phyloP scores from a whole-genome alignment of 495 filamentous ascomycete species.

The Halenospora varia region DNA sequence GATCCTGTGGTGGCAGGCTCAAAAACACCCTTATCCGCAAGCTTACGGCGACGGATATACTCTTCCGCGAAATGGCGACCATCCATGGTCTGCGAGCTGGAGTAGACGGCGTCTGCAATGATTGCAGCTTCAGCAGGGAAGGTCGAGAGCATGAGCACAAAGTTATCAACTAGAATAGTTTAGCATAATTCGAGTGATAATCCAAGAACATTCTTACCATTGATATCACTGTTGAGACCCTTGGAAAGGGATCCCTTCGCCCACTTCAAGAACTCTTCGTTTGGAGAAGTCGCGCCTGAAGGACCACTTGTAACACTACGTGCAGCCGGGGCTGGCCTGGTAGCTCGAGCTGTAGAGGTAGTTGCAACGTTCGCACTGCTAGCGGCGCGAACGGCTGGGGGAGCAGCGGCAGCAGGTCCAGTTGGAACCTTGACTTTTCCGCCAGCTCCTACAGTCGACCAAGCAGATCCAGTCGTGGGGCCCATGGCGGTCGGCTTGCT shows the following conservation, averaged over 20 bases:
- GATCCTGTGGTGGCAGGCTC: slow-evolving; percentile 51
- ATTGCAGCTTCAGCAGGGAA: slow-evolving; percentile 75
- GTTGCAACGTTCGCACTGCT: slow-evolving; percentile 43
- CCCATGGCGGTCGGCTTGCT: slow-evolving; percentile 56
- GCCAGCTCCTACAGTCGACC: slow-evolving; percentile 94
- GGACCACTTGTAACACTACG: slow-evolving; percentile 23
- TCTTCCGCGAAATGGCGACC: slow-evolving; percentile 91
- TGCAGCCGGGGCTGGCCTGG: slow-evolving; percentile 14
- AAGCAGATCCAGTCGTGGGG: slow-evolving; percentile 54
- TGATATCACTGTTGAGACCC: slow-evolving; percentile 56
- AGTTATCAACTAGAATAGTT: slow-evolving; percentile 65
- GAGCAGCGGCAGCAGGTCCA: slow-evolving; percentile 40
- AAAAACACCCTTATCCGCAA: slow-evolving; percentile 84
- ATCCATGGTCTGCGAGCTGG: slow-evolving; percentile 79
- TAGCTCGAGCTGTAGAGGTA: slow-evolving; percentile 27
- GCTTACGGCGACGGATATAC: slow-evolving; percentile 85
- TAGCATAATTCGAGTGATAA: slow-evolving; percentile 14
- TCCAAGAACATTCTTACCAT: slow-evolving; percentile 33
- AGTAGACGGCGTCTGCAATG: slow-evolving; percentile 86
- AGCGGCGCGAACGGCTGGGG: slow-evolving; percentile 50
- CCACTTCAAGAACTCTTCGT: slow-evolving; percentile 95
- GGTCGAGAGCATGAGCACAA: slow-evolving; percentile 66
- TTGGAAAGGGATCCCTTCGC: slow-evolving; percentile 64
- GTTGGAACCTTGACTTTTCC: slow-evolving; percentile 81
- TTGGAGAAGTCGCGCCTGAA: slow-evolving; percentile 53